A percentile compares a stretch with the other conserved stretches of the same genome.
Evolutionary conservation across 495 filamentous ascomycete genomes (phyloP).

Genomic region (Penicillium samsonianum): DNA sequence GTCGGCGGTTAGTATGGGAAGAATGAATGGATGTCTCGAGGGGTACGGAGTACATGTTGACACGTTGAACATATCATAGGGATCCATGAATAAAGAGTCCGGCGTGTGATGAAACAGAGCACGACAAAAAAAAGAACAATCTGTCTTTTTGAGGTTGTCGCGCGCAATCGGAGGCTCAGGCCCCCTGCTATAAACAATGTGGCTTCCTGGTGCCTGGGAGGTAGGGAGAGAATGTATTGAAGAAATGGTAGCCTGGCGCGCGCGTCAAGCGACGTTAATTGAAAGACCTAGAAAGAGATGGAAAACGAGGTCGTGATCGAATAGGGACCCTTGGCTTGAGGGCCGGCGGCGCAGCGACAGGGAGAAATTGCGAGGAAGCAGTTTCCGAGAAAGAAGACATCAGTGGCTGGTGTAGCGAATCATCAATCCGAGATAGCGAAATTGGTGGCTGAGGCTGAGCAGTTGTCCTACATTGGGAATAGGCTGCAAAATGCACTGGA

Average conservation of each 20-base stretch:
- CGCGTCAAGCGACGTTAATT: constrained; percentile 4
- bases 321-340: background rate
- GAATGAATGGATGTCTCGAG: background rate
- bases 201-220: background rate
- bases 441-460: constrained; percentile 30
- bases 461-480: background rate
- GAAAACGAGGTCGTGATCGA: background rate
- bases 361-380: constrained; percentile 2
- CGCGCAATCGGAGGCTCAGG: background rate
- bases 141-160: background rate
- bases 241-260: background rate
- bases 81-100: background rate
- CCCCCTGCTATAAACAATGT: background rate
- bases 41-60: background rate
- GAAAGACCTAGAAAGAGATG: background rate
- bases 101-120: background rate
- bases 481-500: constrained; percentile 3
- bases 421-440: constrained; percentile 11
- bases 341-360: background rate
- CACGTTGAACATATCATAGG: background rate
- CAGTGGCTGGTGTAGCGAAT: constrained; percentile 30
- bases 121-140: background rate
- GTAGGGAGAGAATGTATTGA: background rate
- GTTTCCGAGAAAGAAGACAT: background rate
- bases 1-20: background rate